Percentiles rank a stretch among this genome's conserved stretches.
These are phyloP conservation scores for Cyberlindnera americana DNA, from an alignment of 805 yeast species.

Conservation along the genomic window DNA sequence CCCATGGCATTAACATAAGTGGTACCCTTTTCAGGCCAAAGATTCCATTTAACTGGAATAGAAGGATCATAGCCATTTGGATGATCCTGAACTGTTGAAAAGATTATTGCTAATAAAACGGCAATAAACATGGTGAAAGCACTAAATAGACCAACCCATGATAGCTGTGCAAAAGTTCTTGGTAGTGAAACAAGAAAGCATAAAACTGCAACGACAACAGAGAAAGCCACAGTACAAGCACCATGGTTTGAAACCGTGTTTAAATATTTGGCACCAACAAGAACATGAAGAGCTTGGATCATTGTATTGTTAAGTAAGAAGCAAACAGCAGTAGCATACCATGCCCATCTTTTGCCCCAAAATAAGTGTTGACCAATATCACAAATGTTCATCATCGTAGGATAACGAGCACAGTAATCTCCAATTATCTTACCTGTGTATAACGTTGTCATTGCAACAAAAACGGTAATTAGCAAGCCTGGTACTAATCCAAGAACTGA, in stretches of 20 bases:
- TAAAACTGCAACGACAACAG: constrained; percentile 44
- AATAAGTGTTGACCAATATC: constrained; percentile 58
- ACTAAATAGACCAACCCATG: constrained; percentile 47
- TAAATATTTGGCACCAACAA: constrained; percentile 57
- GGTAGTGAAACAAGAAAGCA: constrained; percentile 54
- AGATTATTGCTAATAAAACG: constrained; percentile 47
- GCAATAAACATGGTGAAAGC: constrained; percentile 58
- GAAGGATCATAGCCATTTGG: constrained; percentile 39
- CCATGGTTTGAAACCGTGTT: constrained; percentile 50
- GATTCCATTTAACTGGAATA: constrained; percentile 39
- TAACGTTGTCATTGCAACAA: constrained; percentile 46
- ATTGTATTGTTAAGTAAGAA: constrained; percentile 53
- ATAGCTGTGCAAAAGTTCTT: constrained; percentile 51
- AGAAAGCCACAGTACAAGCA: constrained; percentile 50
- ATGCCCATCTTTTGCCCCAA: constrained; percentile 47
- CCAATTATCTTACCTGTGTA: constrained; percentile 55
- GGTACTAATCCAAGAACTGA: constrained; percentile 57
- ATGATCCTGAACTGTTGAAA: constrained; percentile 50
- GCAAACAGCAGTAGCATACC: constrained; percentile 55
- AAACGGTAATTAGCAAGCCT: constrained; percentile 51
- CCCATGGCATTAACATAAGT: constrained; percentile 50
- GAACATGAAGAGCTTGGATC: constrained; percentile 56
- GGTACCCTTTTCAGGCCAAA: constrained; percentile 53
- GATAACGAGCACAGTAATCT: constrained; percentile 52
- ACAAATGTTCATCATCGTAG: constrained; percentile 49